These are phyloP conservation scores for Diaporthe vaccinii DNA, from an alignment of 2,329 filamentous ascomycete genomes.

Conservation along the genomic window DNA sequence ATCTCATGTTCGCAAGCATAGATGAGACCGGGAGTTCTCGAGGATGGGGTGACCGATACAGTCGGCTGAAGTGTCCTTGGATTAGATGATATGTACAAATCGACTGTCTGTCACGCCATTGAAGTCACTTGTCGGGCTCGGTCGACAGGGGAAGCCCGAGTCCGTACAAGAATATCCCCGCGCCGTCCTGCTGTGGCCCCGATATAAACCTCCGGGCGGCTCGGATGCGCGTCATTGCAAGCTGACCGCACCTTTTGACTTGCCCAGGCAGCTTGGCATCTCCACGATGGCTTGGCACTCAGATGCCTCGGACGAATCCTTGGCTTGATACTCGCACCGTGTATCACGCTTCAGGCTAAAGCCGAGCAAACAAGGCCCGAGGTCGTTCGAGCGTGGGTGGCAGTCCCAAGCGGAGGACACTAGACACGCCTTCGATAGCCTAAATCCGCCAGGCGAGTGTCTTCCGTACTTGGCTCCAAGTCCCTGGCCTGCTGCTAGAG, in stretches of 20 bases:
- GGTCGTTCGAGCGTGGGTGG: not conserved
- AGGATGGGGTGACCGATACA: not conserved
- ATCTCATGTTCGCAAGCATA: not conserved
- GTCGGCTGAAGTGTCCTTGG: not conserved
- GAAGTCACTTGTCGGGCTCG: conserved; percentile 1
- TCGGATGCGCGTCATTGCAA: conserved; percentile 22
- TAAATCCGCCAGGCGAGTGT: not conserved
- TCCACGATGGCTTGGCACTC: conserved; percentile 24
- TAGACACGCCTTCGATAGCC: not conserved
- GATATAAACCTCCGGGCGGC: not conserved
- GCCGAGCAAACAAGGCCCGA: not conserved
- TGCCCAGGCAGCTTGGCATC: conserved; percentile 5
- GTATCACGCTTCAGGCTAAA: not conserved
- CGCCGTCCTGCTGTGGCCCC: not conserved
- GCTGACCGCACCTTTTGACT: conserved; percentile 11
- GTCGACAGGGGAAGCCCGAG: not conserved
- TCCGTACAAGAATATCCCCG: not conserved
- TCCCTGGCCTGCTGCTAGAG: not conserved
- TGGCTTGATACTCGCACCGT: conserved; percentile 1
- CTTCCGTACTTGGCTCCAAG: not conserved
- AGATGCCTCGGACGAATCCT: not conserved
- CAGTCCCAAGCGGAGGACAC: not conserved
- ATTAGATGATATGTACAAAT: conserved; percentile 31
- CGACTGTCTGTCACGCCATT: not conserved
- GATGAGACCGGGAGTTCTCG: not conserved